Base-by-base conservation (phyloP, 148 eudicot genomes). In the Cornus controversa region DNA sequence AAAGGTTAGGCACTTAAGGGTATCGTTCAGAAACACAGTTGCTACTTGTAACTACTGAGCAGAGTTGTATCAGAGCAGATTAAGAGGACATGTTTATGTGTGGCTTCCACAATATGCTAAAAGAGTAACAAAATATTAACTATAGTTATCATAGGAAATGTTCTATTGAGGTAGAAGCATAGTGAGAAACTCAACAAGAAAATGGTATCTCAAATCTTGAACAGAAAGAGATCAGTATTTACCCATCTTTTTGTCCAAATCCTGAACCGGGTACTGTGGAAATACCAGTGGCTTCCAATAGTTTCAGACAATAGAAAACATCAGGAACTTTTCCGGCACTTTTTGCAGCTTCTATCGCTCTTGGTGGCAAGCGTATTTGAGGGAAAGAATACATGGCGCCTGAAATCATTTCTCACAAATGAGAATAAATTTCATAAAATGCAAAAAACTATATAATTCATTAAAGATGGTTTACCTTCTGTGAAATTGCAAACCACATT, bases 301-400 rank as follows among this genome's bases (percentile, higher is more conserved):
- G 94, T 86, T 91, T 93, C 67, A 93, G 91, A 78, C 99, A 93
- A 82, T 93, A 93, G 90, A 86, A 89, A 72, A 96, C 99, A 83
- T 96, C 99, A 22, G 97, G 87, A 75, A 84, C 90, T 82, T 96
- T 96, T 69, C 97, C 99, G 45, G 90, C 89, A 27, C 65, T 80
- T 73, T 87, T 85, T 0, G 99, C 94, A 50, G 92, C 91, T 80
- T 93, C 98, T 9, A 93, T 79, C 37, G 97, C 93, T 84, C 77
- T 93, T 24, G 93, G 94, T 73, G 99, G 99, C 79, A 96, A 86
- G 63, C 89, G 84, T 79, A 96, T 88, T 89, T 93, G 99, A 73
- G 99, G 98, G 84, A 96, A 96, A 47, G 99, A 96, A 86, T 93
- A 93, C 99, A 93, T 96, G 67, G 99, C 99, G 60, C 99, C 99